Evolutionary conservation across 257 asterid species (phyloP), one percentile per base, ranked within the genome.

Genomic region (Fraxinus pennsylvanica): DNA sequence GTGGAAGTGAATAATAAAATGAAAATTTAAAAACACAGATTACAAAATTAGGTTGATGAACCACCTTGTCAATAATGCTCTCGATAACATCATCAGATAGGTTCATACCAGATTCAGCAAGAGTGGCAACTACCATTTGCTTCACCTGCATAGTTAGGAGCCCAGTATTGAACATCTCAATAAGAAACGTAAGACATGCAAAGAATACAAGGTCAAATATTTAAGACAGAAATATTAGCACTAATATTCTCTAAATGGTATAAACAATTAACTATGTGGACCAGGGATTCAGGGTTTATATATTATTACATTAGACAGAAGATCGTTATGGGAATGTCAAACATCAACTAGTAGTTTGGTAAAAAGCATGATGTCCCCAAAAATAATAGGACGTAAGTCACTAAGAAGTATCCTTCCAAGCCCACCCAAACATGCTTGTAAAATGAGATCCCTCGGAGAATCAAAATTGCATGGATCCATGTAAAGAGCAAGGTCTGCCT

Each of bases 121-220:
- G 96, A 74, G 97, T 92, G 30, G 97, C 99, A 36, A 94, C 99
- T 81, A 94, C 99, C 99, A 94, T 94, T 91, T 92, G 99, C 84
- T 94, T 94, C 81, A 94, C 99, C 99, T 94, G 85, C 27, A 61
- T 66, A 77, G 72, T 70, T 65, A 30, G 68, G 77, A 81, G 80
- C 25, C 71, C 75, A 72, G 50, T 41, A 72, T 41, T 57, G 77
- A 57, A 22, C 68, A 57, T 66, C 57, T 43, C 32, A 83, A 47
- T 50, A 79, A 73, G 71, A 67, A 22, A 36, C 13, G 68, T 5
- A 7, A 52, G 12, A 71, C 14, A 38, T 39, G n/a, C 52, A 10
- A 52, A 22, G 10, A 43, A 22, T 22, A 43, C 5, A 1, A 27
- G 12, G 5, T 43, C 76, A 22, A 25, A 21, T 35, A 72, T 41